Percentiles rank a stretch among this genome's conserved stretches.
phyloP scores from a whole-genome alignment of 106 monocot species.

The Acanthochlamys bracteata region DNA sequence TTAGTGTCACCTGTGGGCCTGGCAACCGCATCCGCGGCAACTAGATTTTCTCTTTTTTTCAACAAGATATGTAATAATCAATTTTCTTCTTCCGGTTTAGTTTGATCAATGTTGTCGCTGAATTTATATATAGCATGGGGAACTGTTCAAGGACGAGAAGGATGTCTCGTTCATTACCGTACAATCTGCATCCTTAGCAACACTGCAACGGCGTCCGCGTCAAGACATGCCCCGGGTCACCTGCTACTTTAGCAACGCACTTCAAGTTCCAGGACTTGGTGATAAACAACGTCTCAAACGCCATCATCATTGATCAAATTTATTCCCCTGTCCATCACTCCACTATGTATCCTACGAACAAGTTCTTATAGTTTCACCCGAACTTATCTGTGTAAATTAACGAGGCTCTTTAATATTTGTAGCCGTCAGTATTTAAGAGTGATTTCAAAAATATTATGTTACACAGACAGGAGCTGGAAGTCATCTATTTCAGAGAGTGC shows the following conservation, averaged over 20 bases:
- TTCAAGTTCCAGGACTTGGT: conserved; percentile 34
- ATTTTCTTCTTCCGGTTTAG: background rate
- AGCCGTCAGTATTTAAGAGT: too few relatives aligned
- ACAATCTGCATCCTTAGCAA: conserved; percentile 36
- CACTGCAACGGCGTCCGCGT: conserved; percentile 49
- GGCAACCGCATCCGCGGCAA: conserved; percentile 44
- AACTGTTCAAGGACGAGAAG: conserved; percentile 33
- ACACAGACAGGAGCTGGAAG: too few relatives aligned
- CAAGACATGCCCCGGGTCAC: conserved; percentile 45
- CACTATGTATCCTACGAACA: background rate
- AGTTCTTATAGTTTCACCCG: background rate
- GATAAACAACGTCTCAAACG: conserved; percentile 35
- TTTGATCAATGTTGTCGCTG: background rate
- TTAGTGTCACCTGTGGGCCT: conserved; percentile 31
- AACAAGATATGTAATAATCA: background rate
- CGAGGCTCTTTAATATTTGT: too few relatives aligned
- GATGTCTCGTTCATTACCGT: conserved; percentile 28
- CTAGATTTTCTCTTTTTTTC: too few relatives aligned
- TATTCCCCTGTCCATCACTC: conserved; percentile 37
- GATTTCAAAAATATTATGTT: too few relatives aligned
- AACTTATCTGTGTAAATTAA: background rate
- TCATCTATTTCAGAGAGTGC: too few relatives aligned
- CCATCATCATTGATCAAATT: conserved; percentile 57
- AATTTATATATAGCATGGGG: conserved; percentile 32
- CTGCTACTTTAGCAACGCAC: conserved; percentile 16